Percentiles rank a stretch among this genome's conserved stretches.
Conservation (phyloP, 2,329 filamentous ascomycete species). For the Colletotrichum cuscutae region DNA sequence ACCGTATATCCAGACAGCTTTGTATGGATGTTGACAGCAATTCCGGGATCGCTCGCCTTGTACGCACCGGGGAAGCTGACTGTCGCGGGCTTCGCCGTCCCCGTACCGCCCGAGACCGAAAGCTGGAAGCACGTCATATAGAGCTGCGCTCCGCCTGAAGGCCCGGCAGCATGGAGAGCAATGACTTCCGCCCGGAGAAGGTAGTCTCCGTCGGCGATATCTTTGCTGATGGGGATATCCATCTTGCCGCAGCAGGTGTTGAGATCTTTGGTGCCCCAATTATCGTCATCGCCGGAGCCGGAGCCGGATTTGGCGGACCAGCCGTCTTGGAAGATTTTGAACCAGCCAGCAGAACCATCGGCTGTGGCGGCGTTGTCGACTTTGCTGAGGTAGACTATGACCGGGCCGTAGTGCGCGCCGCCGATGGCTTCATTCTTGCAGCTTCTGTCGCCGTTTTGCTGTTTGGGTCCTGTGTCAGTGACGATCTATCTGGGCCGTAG, state of each 20-base stretch:
- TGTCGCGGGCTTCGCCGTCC: slow-evolving; percentile 42
- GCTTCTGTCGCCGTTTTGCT: slow-evolving; percentile 57
- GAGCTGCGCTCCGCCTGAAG: slow-evolving; percentile 46
- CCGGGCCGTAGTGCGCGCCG: slow-evolving; percentile 64
- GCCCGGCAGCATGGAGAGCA: slow-evolving; percentile 56
- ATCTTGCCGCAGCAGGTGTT: slow-evolving; percentile 53
- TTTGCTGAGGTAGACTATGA: slow-evolving; percentile 62
- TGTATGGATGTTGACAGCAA: slow-evolving; percentile 59
- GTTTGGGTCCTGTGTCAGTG: not conserved
- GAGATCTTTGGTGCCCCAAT: slow-evolving; percentile 56
- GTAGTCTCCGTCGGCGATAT: slow-evolving; percentile 50
- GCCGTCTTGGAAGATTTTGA: slow-evolving; percentile 63
- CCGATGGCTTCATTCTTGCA: slow-evolving; percentile 62
- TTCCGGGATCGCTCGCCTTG: slow-evolving; percentile 54
- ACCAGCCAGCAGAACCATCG: slow-evolving; percentile 56
- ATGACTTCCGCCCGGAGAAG: slow-evolving; percentile 60
- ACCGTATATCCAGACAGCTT: slow-evolving; percentile 51
- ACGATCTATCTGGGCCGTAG: not conserved
- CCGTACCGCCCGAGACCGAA: slow-evolving; percentile 40
- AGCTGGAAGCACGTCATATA: slow-evolving; percentile 54
- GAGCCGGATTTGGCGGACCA: slow-evolving; percentile 46
- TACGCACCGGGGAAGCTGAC: slow-evolving; percentile 57
- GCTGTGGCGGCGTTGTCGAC: slow-evolving; percentile 59
- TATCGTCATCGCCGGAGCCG: slow-evolving; percentile 54
- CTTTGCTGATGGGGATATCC: slow-evolving; percentile 49